These are phyloP conservation scores for Mortierella sp. DNA, from an alignment of 371 early-diverging fungal genomes.

Conservation along the genomic window DNA sequence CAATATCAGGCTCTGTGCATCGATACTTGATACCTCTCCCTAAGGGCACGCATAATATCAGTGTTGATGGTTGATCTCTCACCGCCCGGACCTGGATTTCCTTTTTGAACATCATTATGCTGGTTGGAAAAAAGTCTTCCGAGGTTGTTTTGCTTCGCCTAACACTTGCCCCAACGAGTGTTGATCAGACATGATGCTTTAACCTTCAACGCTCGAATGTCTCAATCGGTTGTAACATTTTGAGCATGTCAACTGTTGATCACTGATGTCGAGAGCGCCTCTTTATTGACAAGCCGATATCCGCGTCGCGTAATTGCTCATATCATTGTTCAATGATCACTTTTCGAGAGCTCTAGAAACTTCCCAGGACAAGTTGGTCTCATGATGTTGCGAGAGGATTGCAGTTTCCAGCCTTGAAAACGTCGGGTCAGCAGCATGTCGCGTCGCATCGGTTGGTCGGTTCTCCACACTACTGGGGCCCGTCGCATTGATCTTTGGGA, in stretches of 20 bases:
- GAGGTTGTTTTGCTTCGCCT: background rate
- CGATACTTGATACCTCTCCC: no score
- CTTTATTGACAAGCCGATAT: slow-evolving; percentile 18
- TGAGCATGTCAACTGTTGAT: background rate
- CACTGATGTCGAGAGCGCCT: background rate
- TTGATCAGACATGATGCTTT: no score
- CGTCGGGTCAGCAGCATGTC: no score
- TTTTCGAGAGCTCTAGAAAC: no score
- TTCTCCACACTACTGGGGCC: no score
- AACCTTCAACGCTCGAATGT: background rate
- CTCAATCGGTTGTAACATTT: background rate
- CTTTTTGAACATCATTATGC: slow-evolving; percentile 5
- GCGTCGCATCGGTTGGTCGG: no score
- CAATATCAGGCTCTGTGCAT: no score
- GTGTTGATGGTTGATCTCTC: slow-evolving; percentile 6
- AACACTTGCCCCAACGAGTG: slow-evolving; percentile 5
- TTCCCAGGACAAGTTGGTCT: background rate
- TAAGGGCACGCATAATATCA: no score
- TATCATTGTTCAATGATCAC: background rate
- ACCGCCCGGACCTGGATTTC: slow-evolving; percentile 16
- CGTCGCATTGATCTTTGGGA: no score
- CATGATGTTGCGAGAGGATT: slow-evolving; percentile 6
- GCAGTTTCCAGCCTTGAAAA: no score
- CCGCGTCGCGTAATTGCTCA: background rate
- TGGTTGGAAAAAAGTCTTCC: background rate